Conservation (phyloP, 768 basidiomycete genomes). For the Lanmaoa pseudosensibilis region DNA sequence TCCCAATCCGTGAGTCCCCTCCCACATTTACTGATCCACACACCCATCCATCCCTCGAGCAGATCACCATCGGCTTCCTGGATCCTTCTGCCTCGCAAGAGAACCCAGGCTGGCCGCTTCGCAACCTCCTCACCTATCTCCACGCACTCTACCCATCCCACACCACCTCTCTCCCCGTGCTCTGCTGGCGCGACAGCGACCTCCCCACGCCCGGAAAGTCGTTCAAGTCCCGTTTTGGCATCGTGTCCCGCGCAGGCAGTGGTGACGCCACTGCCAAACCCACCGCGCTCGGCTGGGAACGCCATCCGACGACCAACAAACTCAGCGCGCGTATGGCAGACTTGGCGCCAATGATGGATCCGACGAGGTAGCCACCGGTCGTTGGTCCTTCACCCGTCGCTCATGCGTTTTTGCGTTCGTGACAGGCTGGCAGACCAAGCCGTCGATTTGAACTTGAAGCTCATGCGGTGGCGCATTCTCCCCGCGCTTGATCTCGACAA, state of each 20-base stretch:
- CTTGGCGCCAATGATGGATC: slow-evolving; percentile 96
- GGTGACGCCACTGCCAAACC: slow-evolving; percentile 39
- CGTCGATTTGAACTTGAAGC: slow-evolving; percentile 94
- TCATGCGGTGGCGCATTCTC: slow-evolving; percentile 97
- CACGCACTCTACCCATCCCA: slow-evolving; percentile 53
- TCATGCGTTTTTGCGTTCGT: background rate
- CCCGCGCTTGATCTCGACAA: slow-evolving; percentile 88
- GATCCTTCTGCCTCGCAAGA: slow-evolving; percentile 81
- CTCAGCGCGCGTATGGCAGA: slow-evolving; percentile 86
- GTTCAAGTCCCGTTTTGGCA: slow-evolving; percentile 68
- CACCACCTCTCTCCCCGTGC: slow-evolving; percentile 54
- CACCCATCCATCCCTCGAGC: slow-evolving; percentile 18
- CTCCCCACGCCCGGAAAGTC: slow-evolving; percentile 36
- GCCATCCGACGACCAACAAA: slow-evolving; percentile 77
- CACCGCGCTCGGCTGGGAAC: slow-evolving; percentile 92
- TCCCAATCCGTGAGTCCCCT: slow-evolving; percentile 42
- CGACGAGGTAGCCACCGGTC: slow-evolving; percentile 50
- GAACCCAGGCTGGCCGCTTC: slow-evolving; percentile 89
- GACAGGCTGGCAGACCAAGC: slow-evolving; percentile 89
- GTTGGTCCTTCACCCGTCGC: background rate
- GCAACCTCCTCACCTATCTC: slow-evolving; percentile 87
- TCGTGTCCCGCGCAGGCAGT: slow-evolving; percentile 34
- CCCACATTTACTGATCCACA: background rate
- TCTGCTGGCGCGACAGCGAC: slow-evolving; percentile 77
- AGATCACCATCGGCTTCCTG: slow-evolving; percentile 64